A percentile compares a stretch with the other conserved stretches of the same genome.
phyloP scores from a whole-genome alignment of 768 basidiomycete genomes.

The Pisolithus albus region DNA sequence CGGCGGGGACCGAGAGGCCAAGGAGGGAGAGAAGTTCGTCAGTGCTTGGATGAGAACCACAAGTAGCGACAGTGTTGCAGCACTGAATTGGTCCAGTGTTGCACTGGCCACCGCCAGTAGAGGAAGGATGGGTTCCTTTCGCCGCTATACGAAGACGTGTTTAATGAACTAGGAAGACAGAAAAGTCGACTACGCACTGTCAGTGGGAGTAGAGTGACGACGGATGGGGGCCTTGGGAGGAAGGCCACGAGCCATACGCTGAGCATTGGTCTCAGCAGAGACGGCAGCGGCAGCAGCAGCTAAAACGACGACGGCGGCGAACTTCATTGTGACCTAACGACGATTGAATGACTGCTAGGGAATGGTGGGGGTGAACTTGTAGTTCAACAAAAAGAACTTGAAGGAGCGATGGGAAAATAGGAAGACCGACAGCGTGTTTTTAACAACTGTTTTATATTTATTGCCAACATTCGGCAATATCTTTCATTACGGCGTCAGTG shows the following conservation, averaged over 20 bases:
- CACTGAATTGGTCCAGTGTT: conserved; percentile 14
- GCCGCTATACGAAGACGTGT: conserved; percentile 27
- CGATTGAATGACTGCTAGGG: not conserved
- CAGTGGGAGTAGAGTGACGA: conserved; percentile 25
- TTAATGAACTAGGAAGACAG: not conserved
- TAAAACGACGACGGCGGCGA: conserved; percentile 29
- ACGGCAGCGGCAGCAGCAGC: conserved; percentile 31
- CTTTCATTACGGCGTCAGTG: not conserved
- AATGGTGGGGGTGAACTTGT: not conserved
- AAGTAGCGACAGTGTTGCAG: conserved; percentile 4
- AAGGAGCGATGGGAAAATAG: conserved; percentile 9
- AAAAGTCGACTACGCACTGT: conserved; percentile 20
- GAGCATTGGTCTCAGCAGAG: conserved; percentile 45
- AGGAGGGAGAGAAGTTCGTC: conserved; percentile 1
- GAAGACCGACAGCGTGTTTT: not conserved
- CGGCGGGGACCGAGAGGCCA: not conserved
- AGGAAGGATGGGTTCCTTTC: conserved; percentile 30
- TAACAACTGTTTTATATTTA: not conserved
- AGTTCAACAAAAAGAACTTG: conserved; percentile 5
- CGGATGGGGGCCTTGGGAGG: conserved; percentile 38
- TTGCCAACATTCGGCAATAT: not conserved
- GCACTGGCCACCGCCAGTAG: conserved; percentile 16
- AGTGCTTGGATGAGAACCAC: no score
- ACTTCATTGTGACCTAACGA: conserved; percentile 22
- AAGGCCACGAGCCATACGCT: conserved; percentile 49